Evolutionary conservation across 2,329 filamentous ascomycete genomes (phyloP).

Genomic region (Xylariaceae sp.): DNA sequence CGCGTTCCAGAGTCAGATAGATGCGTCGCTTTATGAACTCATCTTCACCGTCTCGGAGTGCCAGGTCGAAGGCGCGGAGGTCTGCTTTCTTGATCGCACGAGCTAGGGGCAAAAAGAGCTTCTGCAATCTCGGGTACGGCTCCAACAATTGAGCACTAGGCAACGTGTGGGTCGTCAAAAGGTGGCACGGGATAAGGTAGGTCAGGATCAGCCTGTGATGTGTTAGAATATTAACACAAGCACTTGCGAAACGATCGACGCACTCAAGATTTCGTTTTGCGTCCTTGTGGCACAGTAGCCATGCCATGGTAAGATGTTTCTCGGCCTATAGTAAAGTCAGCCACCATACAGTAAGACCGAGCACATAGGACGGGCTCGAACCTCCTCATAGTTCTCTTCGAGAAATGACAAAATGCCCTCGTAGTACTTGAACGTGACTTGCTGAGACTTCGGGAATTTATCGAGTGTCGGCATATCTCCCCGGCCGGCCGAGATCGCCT

Average conservation of each 20-base stretch:
- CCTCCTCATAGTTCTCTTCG: constrained; percentile 87
- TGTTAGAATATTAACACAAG: constrained; percentile 27
- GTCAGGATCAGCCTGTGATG: constrained; percentile 76
- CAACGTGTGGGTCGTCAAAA: constrained; percentile 84
- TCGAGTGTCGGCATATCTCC: constrained; percentile 81
- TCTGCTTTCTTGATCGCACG: constrained; percentile 81
- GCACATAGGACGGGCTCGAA: constrained; percentile 40
- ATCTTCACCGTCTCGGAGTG: constrained; percentile 80
- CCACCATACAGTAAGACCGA: neutral
- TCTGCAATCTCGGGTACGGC: constrained; percentile 75
- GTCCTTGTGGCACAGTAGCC: constrained; percentile 75
- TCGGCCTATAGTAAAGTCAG: constrained; percentile 62
- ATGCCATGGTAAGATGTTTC: constrained; percentile 77
- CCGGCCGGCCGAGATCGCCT: constrained; percentile 74
- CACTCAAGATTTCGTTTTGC: constrained; percentile 80
- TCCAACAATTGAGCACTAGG: constrained; percentile 72
- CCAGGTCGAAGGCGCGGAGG: constrained; percentile 79
- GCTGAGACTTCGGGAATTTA: constrained; percentile 83
- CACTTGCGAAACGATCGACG: constrained; percentile 34
- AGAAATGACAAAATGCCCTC: constrained; percentile 91
- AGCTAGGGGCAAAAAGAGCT: constrained; percentile 77
- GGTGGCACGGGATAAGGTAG: constrained; percentile 90
- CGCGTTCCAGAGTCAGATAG: constrained; percentile 90
- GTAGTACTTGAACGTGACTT: constrained; percentile 96
- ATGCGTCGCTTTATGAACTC: constrained; percentile 92